Percentiles rank a stretch among this genome's conserved stretches.
Conservation (phyloP, 257 asterid species). For the Henckelia pumila region DNA sequence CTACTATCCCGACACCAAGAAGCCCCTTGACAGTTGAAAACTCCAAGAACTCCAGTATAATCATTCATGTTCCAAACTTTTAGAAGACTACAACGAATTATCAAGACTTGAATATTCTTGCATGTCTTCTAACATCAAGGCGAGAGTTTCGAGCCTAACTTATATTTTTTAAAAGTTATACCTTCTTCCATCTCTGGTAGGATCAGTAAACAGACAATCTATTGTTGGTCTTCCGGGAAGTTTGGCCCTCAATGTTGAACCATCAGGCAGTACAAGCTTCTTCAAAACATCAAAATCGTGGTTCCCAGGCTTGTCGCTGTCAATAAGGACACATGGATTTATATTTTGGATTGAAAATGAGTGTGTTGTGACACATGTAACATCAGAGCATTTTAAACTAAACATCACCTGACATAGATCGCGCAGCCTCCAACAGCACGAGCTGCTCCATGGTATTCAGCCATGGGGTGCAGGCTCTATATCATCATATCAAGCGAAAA, state of each 20-base stretch:
- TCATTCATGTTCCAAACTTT: slow-evolving; percentile 75
- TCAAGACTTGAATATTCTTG: neutral
- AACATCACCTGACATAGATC: slow-evolving; percentile 64
- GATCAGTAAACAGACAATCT: slow-evolving; percentile 61
- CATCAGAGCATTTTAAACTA: neutral
- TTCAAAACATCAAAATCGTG: slow-evolving; percentile 61
- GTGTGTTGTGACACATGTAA: too few relatives aligned
- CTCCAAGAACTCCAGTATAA: slow-evolving; percentile 63
- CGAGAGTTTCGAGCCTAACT: neutral
- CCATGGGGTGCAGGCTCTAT: slow-evolving; percentile 88
- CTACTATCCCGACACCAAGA: slow-evolving; percentile 54
- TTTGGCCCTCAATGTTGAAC: slow-evolving; percentile 55
- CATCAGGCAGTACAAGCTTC: slow-evolving; percentile 81
- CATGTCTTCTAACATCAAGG: neutral
- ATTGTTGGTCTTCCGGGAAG: slow-evolving; percentile 63
- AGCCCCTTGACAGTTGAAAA: slow-evolving; percentile 75
- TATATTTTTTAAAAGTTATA: slow-evolving; percentile 18
- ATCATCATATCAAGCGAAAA: neutral
- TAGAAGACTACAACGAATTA: slow-evolving; percentile 44
- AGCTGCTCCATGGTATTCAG: slow-evolving; percentile 88
- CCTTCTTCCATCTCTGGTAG: slow-evolving; percentile 62
- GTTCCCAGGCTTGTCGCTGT: slow-evolving; percentile 85
- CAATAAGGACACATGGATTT: slow-evolving; percentile 6
- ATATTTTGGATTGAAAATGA: neutral
- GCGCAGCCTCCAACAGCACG: slow-evolving; percentile 91